Evolutionary conservation across 2,329 filamentous ascomycete species (phyloP).

Genomic region (Microsporum canis): DNA sequence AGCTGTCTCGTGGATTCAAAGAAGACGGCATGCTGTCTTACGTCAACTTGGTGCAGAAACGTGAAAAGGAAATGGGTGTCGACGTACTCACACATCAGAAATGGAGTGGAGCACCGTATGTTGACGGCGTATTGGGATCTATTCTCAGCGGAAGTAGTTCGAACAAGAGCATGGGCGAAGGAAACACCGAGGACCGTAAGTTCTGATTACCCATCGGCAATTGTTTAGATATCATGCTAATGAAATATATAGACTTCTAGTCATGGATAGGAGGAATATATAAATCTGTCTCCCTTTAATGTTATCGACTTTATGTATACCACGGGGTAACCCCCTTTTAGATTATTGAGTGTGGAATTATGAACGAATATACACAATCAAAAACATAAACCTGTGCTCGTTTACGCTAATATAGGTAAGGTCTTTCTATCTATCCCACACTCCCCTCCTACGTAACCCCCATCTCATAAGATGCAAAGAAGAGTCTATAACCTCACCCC

Average conservation of each 20-base stretch:
- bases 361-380: neutral
- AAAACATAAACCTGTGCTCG: too few relatives aligned
- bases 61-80: slow-evolving; percentile 81
- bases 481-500: slow-evolving; percentile 36
- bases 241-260: neutral
- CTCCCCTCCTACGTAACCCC: neutral
- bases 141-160: slow-evolving; percentile 86
- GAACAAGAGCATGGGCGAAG: slow-evolving; percentile 87
- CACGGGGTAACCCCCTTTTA: neutral
- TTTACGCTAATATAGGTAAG: too few relatives aligned
- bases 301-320: neutral
- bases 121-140: slow-evolving; percentile 79
- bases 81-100: slow-evolving; percentile 95
- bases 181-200: slow-evolving; percentile 62
- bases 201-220: neutral
- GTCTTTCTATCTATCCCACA: neutral
- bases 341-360: neutral
- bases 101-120: slow-evolving; percentile 57
- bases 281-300: neutral
- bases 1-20: slow-evolving; percentile 74
- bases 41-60: slow-evolving; percentile 79
- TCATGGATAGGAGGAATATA: neutral
- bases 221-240: neutral
- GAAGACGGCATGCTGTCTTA: slow-evolving; percentile 93
- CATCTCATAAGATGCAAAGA: neutral